Percentiles rank a stretch among this genome's conserved stretches.
These are phyloP conservation scores for Lithospermum erythrorhizon DNA, from an alignment of 257 asterid species.

Conservation along the genomic window DNA sequence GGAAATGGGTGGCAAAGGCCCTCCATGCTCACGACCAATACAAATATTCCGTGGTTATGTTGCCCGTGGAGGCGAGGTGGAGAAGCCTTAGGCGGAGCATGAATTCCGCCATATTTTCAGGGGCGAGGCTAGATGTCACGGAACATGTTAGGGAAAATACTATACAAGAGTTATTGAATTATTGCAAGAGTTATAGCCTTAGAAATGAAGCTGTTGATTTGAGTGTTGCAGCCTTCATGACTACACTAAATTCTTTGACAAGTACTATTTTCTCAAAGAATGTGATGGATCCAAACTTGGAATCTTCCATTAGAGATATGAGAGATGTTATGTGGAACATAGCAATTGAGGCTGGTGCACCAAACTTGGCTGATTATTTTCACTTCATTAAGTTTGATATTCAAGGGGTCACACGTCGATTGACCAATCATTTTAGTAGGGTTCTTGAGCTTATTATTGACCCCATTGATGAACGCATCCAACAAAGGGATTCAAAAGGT, in stretches of 20 bases:
- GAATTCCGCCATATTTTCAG: conserved; percentile 50
- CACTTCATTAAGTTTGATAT: conserved; percentile 45
- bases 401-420: conserved; percentile 42
- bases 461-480: conserved; percentile 29
- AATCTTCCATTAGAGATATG: conserved; percentile 40
- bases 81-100: conserved; percentile 17
- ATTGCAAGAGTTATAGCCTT: conserved; percentile 30
- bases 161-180: conserved; percentile 50
- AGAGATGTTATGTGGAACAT: conserved; percentile 41
- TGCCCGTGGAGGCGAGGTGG: conserved; percentile 17
- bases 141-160: conserved; percentile 29
- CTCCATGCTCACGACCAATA: conserved; percentile 15
- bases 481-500: conserved; percentile 4
- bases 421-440: conserved; percentile 25
- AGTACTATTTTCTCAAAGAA: conserved; percentile 48
- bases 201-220: conserved; percentile 24
- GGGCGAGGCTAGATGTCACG: conserved; percentile 49
- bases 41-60: conserved; percentile 10
- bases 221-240: conserved; percentile 19
- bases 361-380: conserved; percentile 52
- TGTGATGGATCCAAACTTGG: conserved; percentile 30
- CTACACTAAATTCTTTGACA: conserved; percentile 38
- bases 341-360: conserved; percentile 52
- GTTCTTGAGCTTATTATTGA: conserved; percentile 24
- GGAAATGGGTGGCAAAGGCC: conserved; percentile 16